These are phyloP conservation scores for Lasiosphaeriaceae sp. DNA, from an alignment of 495 filamentous ascomycete species.

Conservation along the genomic window DNA sequence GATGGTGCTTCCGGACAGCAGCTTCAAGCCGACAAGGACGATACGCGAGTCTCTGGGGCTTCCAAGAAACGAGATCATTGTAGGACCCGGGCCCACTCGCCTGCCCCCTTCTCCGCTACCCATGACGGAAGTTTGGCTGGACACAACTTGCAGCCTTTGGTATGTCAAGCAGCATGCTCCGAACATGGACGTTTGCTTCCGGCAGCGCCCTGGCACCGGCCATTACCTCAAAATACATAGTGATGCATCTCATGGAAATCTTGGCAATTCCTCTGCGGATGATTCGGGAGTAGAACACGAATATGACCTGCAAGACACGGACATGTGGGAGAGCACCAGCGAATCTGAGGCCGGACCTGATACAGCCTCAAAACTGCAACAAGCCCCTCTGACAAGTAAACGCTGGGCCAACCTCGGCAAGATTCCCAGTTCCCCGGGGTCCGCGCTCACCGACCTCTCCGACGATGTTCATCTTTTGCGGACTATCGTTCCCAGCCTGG, in stretches of 20 bases:
- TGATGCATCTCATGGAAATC: background rate
- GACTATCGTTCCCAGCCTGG: slow-evolving; percentile 24
- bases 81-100: background rate
- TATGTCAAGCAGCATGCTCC: slow-evolving; percentile 22
- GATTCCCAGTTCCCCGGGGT: background rate
- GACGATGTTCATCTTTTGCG: slow-evolving; percentile 14
- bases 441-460: slow-evolving; percentile 7
- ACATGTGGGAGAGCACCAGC: background rate
- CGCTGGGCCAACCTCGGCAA: slow-evolving; percentile 3
- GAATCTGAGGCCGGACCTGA: background rate
- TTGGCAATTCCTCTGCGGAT: background rate
- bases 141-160: slow-evolving; percentile 25
- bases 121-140: slow-evolving; percentile 8
- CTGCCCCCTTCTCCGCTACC: background rate
- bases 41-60: slow-evolving; percentile 33
- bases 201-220: background rate
- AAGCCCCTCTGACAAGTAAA: background rate
- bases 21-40: slow-evolving; percentile 33
- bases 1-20: slow-evolving; percentile 38
- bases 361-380: background rate
- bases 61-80: slow-evolving; percentile 15
- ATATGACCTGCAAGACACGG: slow-evolving; percentile 23
- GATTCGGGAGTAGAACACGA: slow-evolving; percentile 15
- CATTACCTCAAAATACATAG: slow-evolving; percentile 11
- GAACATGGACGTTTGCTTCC: slow-evolving; percentile 3